These are phyloP conservation scores for Cyclanthera cordifolia DNA, from an alignment of 306 rosid genomes.

Conservation along the genomic window DNA sequence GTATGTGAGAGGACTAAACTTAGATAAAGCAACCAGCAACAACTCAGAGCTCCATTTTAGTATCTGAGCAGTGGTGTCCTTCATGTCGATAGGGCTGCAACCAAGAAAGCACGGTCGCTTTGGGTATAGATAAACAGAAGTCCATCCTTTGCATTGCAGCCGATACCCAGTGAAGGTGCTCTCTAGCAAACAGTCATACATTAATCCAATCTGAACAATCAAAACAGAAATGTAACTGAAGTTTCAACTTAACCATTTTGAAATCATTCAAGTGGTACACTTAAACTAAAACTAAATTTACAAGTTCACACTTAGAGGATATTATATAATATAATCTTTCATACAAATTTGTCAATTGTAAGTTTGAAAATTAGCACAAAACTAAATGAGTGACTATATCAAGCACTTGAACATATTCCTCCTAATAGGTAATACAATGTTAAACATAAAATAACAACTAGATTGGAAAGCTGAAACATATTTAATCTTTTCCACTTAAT, in stretches of 20 bases:
- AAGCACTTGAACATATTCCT: not conserved
- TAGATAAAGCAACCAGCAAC: constrained; percentile 41
- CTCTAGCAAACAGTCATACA: constrained; percentile 39
- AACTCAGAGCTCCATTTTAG: constrained; percentile 53
- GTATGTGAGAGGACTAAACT: constrained; percentile 44
- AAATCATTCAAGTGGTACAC: not conserved
- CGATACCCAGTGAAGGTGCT: constrained; percentile 43
- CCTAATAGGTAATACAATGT: not conserved
- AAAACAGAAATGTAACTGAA: not conserved
- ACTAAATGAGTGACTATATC: not conserved
- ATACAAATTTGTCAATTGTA: not conserved
- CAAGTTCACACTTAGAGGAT: not conserved
- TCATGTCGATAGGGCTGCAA: constrained; percentile 34
- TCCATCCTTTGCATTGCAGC: constrained; percentile 62
- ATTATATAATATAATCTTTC: not conserved
- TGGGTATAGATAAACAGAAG: constrained; percentile 41
- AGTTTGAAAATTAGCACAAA: not conserved
- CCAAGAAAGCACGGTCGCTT: constrained; percentile 57
- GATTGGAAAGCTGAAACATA: not conserved
- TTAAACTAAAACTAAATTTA: not conserved
- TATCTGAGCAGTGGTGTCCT: constrained; percentile 49
- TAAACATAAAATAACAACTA: not conserved
- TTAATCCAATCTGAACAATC: constrained; percentile 50
- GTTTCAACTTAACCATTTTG: not conserved
- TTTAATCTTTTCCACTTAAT: not conserved